Conservation (phyloP, 805 yeast genomes). For the Ogataea degrootiae region DNA sequence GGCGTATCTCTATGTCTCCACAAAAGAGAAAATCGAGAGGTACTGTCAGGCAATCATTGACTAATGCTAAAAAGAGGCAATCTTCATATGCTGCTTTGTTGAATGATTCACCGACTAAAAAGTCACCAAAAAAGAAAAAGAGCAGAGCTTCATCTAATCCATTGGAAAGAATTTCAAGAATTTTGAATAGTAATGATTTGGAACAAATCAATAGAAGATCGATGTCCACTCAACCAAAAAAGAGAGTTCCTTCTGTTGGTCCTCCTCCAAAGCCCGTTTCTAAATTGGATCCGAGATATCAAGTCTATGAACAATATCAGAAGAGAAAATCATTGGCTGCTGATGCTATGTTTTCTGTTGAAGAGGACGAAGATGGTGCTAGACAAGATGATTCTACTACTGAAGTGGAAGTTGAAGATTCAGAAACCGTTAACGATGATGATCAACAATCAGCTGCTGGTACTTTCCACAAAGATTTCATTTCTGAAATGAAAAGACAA, state of each 20-base stretch:
- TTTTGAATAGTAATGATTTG: constrained; percentile 42
- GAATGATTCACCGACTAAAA: constrained; percentile 6
- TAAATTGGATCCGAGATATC: constrained; percentile 52
- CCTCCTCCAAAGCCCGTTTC: constrained; percentile 54
- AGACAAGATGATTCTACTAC: constrained; percentile 15
- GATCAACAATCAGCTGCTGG: constrained; percentile 10
- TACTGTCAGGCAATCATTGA: constrained; percentile 14
- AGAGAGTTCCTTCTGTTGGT: constrained; percentile 13
- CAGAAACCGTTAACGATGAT: constrained; percentile 30
- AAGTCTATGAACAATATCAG: constrained; percentile 42
- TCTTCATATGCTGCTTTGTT: constrained; percentile 17
- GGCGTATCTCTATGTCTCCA: constrained; percentile 11
- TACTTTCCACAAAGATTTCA: constrained; percentile 38
- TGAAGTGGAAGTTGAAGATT: constrained; percentile 30
- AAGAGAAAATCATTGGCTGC: constrained; percentile 40
- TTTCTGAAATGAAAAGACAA: constrained; percentile 40
- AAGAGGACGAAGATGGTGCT: constrained; percentile 26
- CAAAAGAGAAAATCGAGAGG: constrained; percentile 6
- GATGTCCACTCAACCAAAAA: constrained; percentile 35
- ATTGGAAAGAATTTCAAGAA: constrained; percentile 31
- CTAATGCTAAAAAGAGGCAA: constrained; percentile 17
- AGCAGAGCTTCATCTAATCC: constrained; percentile 28
- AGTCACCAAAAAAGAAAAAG: constrained; percentile 25
- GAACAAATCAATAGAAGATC: constrained; percentile 42
- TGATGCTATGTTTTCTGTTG: constrained; percentile 27